Percentiles rank a stretch among this genome's conserved stretches.
Evolutionary conservation across 805 yeast genomes (phyloP).

Genomic region (Wickerhamomyces strasburgensis): DNA sequence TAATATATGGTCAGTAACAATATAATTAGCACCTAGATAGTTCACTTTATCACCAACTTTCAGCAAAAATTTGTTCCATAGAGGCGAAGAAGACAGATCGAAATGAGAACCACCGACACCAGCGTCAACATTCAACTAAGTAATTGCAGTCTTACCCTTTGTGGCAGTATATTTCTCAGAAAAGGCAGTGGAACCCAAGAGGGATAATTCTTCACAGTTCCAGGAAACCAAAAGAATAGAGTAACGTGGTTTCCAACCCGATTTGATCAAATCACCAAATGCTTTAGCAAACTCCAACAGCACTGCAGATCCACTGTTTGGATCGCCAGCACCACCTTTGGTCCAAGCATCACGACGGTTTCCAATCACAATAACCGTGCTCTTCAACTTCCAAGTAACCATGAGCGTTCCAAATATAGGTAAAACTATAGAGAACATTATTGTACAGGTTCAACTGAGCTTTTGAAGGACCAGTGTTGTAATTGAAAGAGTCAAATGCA

Average conservation of each 20-base stretch:
- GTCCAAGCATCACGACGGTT: slow-evolving; percentile 83
- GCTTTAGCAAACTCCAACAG: slow-evolving; percentile 60
- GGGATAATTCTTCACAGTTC: slow-evolving; percentile 80
- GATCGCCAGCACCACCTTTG: slow-evolving; percentile 75
- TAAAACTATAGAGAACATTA: slow-evolving; percentile 55
- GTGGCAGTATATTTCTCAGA: slow-evolving; percentile 56
- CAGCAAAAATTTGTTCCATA: slow-evolving; percentile 43
- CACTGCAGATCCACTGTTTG: slow-evolving; percentile 68
- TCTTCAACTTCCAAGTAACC: slow-evolving; percentile 54
- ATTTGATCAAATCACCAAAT: slow-evolving; percentile 42
- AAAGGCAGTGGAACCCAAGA: slow-evolving; percentile 72
- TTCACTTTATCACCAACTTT: slow-evolving; percentile 39
- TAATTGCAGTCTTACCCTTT: slow-evolving; percentile 49
- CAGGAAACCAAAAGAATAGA: slow-evolving; percentile 68
- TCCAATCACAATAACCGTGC: slow-evolving; percentile 55
- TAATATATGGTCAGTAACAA: slow-evolving; percentile 26
- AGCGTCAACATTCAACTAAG: slow-evolving; percentile 66
- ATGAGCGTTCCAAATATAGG: slow-evolving; percentile 58
- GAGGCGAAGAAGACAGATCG: slow-evolving; percentile 51
- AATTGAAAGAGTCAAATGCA: slow-evolving; percentile 38
- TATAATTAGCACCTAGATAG: slow-evolving; percentile 34
- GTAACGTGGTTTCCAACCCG: slow-evolving; percentile 65
- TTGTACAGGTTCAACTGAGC: slow-evolving; percentile 50
- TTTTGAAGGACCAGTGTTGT: slow-evolving; percentile 47
- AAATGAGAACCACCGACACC: slow-evolving; percentile 55